Evolutionary conservation across 2,329 filamentous ascomycete genomes (phyloP).

Genomic region (Aspergillus jensenii): DNA sequence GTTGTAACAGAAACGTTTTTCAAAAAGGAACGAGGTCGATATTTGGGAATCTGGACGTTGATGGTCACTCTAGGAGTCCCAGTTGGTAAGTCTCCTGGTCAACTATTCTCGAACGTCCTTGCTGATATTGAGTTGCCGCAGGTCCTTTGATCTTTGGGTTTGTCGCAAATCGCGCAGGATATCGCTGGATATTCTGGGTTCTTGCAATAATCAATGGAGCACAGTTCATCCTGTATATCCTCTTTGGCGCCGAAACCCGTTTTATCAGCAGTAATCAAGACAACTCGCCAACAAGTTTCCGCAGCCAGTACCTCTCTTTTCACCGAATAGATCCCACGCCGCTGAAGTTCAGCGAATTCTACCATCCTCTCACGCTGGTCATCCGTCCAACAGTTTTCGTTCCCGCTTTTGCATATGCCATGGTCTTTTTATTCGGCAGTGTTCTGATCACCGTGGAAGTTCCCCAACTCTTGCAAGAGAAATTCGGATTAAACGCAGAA

Average conservation of each 20-base stretch:
- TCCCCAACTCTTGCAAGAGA: constrained; percentile 56
- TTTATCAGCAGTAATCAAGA: constrained; percentile 41
- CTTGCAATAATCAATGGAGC: constrained; percentile 59
- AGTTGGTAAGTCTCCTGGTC: constrained; percentile 6
- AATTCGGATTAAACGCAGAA: constrained; percentile 59
- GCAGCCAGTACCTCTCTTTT: constrained; percentile 39
- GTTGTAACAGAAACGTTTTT: constrained; percentile 61
- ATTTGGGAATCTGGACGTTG: constrained; percentile 59
- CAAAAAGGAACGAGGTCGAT: constrained; percentile 53
- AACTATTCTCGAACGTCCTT: not conserved
- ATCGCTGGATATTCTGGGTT: constrained; percentile 62
- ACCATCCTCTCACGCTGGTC: constrained; percentile 51
- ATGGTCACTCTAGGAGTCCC: constrained; percentile 55
- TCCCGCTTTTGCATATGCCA: constrained; percentile 56
- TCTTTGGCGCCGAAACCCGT: constrained; percentile 56
- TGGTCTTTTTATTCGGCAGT: constrained; percentile 58
- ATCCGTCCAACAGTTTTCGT: constrained; percentile 51
- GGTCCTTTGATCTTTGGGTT: constrained; percentile 40
- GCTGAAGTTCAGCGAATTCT: constrained; percentile 50
- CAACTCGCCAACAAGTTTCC: not conserved
- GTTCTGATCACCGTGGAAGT: constrained; percentile 61
- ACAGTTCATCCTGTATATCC: constrained; percentile 58
- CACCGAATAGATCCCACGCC: constrained; percentile 55
- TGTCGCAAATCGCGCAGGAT: constrained; percentile 53
- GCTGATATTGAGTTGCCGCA: constrained; percentile 17